Conservation (phyloP, 306 rosid species). For the Sesbania bispinosa region DNA sequence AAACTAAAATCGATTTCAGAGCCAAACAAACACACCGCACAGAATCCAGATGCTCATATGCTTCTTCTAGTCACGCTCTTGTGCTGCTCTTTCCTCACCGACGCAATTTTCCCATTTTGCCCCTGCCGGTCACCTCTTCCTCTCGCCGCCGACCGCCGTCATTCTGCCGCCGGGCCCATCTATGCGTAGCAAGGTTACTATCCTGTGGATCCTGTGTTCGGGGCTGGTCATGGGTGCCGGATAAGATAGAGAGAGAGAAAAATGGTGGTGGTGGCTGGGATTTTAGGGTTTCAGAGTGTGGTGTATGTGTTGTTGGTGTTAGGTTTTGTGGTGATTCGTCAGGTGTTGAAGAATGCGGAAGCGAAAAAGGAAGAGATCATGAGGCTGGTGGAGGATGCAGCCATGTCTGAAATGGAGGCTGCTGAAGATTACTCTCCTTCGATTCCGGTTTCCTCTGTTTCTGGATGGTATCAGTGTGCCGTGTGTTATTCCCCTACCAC, state of each 20-base stretch:
- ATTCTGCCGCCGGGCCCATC: background rate
- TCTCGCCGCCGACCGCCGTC: background rate
- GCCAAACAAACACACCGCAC: background rate
- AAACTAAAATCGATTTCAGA: slow-evolving; percentile 21
- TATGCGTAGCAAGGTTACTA: slow-evolving; percentile 35
- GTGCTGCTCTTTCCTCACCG: background rate
- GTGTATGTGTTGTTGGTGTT: slow-evolving; percentile 31
- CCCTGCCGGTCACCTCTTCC: background rate
- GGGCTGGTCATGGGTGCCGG: slow-evolving; percentile 46
- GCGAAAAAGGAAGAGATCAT: slow-evolving; percentile 45
- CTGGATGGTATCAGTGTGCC: slow-evolving; percentile 38
- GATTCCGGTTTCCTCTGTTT: background rate
- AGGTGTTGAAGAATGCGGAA: slow-evolving; percentile 45
- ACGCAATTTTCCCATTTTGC: slow-evolving; percentile 9
- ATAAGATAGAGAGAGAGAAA: background rate
- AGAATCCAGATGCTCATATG: background rate
- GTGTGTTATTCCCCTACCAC: slow-evolving; percentile 55
- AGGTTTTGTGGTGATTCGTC: slow-evolving; percentile 37
- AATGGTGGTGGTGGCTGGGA: slow-evolving; percentile 35
- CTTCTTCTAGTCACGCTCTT: background rate
- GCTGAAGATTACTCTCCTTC: background rate
- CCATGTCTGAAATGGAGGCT: slow-evolving; percentile 38
- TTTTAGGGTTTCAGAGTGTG: slow-evolving; percentile 56
- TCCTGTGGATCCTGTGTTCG: slow-evolving; percentile 50
- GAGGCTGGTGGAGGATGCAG: slow-evolving; percentile 39